Base-by-base conservation (phyloP, 495 filamentous ascomycete genomes). In the Talaromyces stipitatus region DNA sequence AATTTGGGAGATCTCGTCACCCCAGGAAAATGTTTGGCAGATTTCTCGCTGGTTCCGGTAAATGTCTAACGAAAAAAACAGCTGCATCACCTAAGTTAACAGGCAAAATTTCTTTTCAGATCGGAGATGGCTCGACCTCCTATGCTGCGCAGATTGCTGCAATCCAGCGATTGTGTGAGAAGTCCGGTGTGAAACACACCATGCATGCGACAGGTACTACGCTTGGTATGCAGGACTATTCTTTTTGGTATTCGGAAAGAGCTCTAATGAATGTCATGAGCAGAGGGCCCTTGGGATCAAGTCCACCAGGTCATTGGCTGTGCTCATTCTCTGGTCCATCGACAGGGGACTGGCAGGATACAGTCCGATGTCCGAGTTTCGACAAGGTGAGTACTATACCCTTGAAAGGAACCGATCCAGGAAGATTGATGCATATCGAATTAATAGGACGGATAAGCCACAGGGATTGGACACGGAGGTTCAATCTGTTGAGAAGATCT, bases 131-230 rank as follows among this genome's bases (percentile, higher is more conserved):
- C 12, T 81, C 72, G 11, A 76, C 84, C 18, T 92, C 89, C 8
- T 90, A 94, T 14, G 85, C 89, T 0, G 75, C 82, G 45, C 86
- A 95, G 64, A 82, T 96, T 11, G 89, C 91, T 10, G 81, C 85
- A 27, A 87, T 96, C 20, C 89, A 96, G 66, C 77, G 81, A 9
- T 74, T 95, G 26, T 75, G 95, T 55, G 79, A 83, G 60, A 76
- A 75, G 33, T 87, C 84, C 59, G 87, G 86, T 0, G 63, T 96
- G 62, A 82, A 76, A 52, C 89, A 85, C 62, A 78, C 79, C 50
- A 90, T 95, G 88, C 89, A 94, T 65, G 86, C 87, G 8, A 87
- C 87, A 14, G 91, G 91, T 6, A 95, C 91, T 0, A 92, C 88
- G 0, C 78, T 96, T 48, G 88, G 89, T 92, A 70, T 41, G 81